A percentile compares a stretch with the other conserved stretches of the same genome.
Conservation (phyloP, 805 yeast species). For the Metschnikowia koreensis region DNA sequence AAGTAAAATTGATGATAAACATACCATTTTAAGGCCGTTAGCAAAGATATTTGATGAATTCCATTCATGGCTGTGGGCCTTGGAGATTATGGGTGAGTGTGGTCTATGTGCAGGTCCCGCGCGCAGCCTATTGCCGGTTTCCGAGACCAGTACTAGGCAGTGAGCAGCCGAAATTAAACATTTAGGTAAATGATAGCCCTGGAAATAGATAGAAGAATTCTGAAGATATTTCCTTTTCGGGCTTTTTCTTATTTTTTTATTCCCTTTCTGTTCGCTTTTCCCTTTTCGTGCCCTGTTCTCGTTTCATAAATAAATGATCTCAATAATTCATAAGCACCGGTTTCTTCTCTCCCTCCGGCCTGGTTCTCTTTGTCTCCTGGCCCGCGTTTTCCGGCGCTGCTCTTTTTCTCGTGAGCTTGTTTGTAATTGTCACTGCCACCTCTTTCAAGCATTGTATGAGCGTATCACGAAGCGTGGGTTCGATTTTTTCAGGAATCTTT, state of each 20-base stretch:
- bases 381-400: constrained; percentile 3
- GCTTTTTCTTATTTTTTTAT: not conserved
- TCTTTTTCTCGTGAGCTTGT: constrained; percentile 5
- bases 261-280: not conserved
- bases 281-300: not conserved
- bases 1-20: not conserved
- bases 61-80: constrained; percentile 3
- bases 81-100: constrained; percentile 2
- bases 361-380: constrained; percentile 12
- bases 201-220: too few species aligned
- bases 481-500: not conserved
- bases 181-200: too few species aligned
- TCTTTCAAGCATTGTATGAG: constrained; percentile 4
- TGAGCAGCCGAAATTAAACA: too few species aligned
- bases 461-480: not conserved
- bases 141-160: too few species aligned
- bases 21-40: constrained; percentile 6
- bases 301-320: not conserved
- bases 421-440: constrained; percentile 1
- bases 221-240: not conserved
- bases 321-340: constrained; percentile 20
- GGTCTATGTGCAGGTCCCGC: constrained; percentile 6
- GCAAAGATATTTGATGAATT: not conserved
- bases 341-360: constrained; percentile 14
- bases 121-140: not conserved